Conservation (phyloP, 1,139 yeast species). For the Maudiozyma humilis region DNA sequence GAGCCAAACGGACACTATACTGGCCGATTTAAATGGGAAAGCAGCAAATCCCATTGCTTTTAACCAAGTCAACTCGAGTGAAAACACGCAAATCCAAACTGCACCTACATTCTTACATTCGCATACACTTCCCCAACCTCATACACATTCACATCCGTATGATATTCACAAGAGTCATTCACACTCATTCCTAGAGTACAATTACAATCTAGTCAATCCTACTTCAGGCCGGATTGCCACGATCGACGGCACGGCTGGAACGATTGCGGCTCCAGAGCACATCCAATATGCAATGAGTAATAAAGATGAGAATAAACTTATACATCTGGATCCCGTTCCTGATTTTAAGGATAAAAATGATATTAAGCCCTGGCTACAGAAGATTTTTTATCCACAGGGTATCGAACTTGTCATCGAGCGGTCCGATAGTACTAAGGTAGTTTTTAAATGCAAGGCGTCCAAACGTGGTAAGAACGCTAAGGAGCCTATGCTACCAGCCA, state of each 20-base stretch:
- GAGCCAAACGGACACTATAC: background rate
- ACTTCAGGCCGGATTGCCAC: background rate
- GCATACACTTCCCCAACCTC: conserved; percentile 4
- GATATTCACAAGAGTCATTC: conserved; percentile 4
- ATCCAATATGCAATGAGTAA: conserved; percentile 8
- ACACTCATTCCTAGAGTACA: conserved; percentile 1
- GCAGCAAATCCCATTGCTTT: background rate
- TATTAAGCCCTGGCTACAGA: conserved; percentile 64
- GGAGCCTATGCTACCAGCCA: conserved; percentile 2
- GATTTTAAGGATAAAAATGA: conserved; percentile 38
- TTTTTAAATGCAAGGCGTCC: conserved; percentile 54
- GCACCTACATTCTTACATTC: background rate
- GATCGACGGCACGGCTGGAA: conserved; percentile 6
- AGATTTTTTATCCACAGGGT: conserved; percentile 42
- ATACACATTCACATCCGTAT: conserved; percentile 6
- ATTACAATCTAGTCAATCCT: conserved; percentile 1
- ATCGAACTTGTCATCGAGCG: conserved; percentile 60
- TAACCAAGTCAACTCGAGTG: background rate
- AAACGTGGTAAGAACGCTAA: conserved; percentile 26
- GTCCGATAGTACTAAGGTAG: conserved; percentile 59
- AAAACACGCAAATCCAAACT: background rate
- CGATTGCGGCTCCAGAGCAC: conserved; percentile 10
- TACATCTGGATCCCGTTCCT: conserved; percentile 35
- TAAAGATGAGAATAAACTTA: conserved; percentile 24
- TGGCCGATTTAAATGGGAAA: background rate